These are phyloP conservation scores for Cinnamomum micranthum DNA, from an alignment of 164 flowering plant species.

Conservation along the genomic window DNA sequence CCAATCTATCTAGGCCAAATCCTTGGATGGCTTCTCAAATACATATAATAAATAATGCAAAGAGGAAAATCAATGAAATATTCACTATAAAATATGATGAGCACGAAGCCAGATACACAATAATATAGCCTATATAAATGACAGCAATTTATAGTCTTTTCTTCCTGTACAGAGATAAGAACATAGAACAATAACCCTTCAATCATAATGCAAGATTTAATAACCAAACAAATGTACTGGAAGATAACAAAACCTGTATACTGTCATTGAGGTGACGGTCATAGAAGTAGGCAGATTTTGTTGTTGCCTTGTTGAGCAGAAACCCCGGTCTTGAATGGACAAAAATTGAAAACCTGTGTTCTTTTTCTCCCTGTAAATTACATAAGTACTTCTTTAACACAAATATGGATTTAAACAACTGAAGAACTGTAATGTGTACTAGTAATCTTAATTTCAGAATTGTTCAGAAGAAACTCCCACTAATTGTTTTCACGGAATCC, in stretches of 20 bases:
- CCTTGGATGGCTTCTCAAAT: too few relatives aligned
- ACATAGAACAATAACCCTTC: background rate
- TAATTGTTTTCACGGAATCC: background rate
- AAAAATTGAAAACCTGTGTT: constrained; percentile 57
- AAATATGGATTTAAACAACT: background rate
- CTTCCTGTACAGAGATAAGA: background rate
- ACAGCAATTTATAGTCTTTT: background rate
- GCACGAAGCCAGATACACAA: background rate
- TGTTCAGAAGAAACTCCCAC: background rate
- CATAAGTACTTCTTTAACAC: background rate
- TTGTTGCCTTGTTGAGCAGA: constrained; percentile 67
- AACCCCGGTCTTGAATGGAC: constrained; percentile 96
- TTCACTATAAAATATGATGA: background rate
- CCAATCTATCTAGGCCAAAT: too few relatives aligned
- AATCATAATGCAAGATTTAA: background rate
- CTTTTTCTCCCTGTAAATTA: constrained; percentile 62
- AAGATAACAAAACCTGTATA: constrained; percentile 51
- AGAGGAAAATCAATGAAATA: too few relatives aligned
- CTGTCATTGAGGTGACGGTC: constrained; percentile 81
- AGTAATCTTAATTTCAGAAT: background rate
- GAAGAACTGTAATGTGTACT: background rate
- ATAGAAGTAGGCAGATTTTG: constrained; percentile 65
- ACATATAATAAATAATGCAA: too few relatives aligned
- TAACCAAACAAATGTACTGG: background rate
- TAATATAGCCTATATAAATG: background rate